Evolutionary conservation across 1,284 basidiomycete species (phyloP).

Genomic region (Malassezia pachydermatis): DNA sequence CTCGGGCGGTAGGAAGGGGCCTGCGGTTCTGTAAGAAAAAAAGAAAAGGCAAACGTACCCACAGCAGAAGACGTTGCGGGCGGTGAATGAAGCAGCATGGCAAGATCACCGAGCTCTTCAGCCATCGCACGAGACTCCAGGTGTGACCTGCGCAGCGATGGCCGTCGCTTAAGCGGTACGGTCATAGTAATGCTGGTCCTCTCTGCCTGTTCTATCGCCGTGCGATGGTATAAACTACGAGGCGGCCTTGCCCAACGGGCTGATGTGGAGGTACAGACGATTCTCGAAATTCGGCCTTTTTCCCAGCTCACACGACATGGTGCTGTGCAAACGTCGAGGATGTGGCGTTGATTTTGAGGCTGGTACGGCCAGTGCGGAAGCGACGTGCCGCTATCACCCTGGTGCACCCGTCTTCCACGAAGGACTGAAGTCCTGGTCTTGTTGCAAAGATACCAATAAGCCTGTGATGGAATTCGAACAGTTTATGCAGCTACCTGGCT

Average conservation of each 20-base stretch:
- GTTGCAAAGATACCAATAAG: slow-evolving; percentile 45
- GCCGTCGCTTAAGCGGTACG: neutral
- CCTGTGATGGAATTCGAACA: slow-evolving; percentile 47
- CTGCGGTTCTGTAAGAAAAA: neutral
- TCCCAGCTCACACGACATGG: slow-evolving; percentile 23
- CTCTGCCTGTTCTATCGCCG: too few relatives aligned
- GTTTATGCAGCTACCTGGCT: slow-evolving; percentile 39
- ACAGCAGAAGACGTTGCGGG: neutral
- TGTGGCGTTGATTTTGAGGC: slow-evolving; percentile 38
- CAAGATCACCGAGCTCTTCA: neutral
- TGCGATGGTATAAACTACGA: too few relatives aligned
- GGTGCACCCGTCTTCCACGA: slow-evolving; percentile 47
- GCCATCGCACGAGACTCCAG: slow-evolving; percentile 11
- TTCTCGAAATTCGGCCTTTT: too few relatives aligned
- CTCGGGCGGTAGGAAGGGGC: slow-evolving; percentile 8
- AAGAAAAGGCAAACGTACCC: neutral
- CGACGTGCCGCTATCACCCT: slow-evolving; percentile 37
- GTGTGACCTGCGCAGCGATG: slow-evolving; percentile 9
- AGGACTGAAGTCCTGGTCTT: slow-evolving; percentile 47
- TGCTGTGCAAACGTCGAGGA: slow-evolving; percentile 39
- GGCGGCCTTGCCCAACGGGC: too few relatives aligned
- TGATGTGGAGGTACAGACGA: too few relatives aligned
- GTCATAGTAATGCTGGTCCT: too few relatives aligned
- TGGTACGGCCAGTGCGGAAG: neutral
- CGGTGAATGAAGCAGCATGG: slow-evolving; percentile 10